Percentiles rank a stretch among this genome's conserved stretches.
Conservation (phyloP, 345 rosid genomes). For the Boechera divaricarpa region DNA sequence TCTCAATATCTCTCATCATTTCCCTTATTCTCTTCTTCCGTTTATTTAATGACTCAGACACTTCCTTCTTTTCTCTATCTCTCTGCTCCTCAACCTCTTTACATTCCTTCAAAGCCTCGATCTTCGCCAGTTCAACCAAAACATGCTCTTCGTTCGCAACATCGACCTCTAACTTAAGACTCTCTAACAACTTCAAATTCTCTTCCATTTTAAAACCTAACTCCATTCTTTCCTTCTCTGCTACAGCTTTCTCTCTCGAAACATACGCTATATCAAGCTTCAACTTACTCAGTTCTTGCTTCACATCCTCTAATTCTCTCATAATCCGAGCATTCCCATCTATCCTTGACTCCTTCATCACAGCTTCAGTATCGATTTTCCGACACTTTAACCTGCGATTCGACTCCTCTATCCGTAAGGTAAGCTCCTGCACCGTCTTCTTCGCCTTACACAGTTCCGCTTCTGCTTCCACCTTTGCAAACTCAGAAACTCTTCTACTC, state of each 20-base stretch:
- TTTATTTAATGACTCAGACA: constrained; percentile 44
- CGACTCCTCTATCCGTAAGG: constrained; percentile 53
- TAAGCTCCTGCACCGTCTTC: constrained; percentile 55
- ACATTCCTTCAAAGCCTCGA: constrained; percentile 78
- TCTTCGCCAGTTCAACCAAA: constrained; percentile 73
- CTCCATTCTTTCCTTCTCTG: constrained; percentile 55
- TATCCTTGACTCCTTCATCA: constrained; percentile 39
- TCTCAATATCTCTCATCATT: constrained; percentile 54
- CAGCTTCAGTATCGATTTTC: constrained; percentile 40
- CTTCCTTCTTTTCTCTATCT: constrained; percentile 52
- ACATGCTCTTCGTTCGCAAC: constrained; percentile 79
- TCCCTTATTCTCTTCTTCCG: constrained; percentile 48
- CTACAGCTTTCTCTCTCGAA: constrained; percentile 58
- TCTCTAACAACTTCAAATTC: constrained; percentile 48
- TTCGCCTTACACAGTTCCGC: constrained; percentile 57
- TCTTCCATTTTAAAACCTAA: constrained; percentile 42
- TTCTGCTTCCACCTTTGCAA: constrained; percentile 55
- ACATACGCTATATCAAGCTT: constrained; percentile 78
- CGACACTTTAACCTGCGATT: constrained; percentile 45
- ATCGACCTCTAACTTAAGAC: constrained; percentile 68
- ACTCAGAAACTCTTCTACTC: constrained; percentile 58
- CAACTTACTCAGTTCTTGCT: constrained; percentile 68
- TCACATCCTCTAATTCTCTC: constrained; percentile 63
- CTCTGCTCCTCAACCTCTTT: constrained; percentile 58
- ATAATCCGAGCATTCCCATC: constrained; percentile 45